phyloP scores from a whole-genome alignment of 306 rosid species.

The Argentina anserina region DNA sequence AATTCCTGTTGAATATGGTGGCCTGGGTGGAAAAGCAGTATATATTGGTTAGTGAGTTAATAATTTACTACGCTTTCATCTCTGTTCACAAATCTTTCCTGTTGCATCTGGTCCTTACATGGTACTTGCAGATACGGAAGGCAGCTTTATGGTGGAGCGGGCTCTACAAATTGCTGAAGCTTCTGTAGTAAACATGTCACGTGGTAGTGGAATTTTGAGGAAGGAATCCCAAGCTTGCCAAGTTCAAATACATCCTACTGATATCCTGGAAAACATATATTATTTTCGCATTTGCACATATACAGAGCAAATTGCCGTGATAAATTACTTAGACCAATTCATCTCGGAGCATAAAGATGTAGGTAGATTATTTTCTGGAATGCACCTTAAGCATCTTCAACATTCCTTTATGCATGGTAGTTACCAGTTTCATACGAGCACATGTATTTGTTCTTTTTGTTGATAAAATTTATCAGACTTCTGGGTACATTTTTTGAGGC shows the following conservation, averaged over 20 bases:
- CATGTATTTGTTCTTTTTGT: not conserved
- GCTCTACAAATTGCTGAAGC: constrained; percentile 89
- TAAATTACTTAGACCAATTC: constrained; percentile 79
- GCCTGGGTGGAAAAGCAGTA: constrained; percentile 84
- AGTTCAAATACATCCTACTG: constrained; percentile 53
- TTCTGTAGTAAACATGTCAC: constrained; percentile 64
- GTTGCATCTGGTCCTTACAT: constrained; percentile 21
- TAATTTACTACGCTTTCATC: not conserved
- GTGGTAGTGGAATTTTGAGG: constrained; percentile 42
- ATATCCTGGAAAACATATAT: constrained; percentile 67
- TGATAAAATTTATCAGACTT: not conserved
- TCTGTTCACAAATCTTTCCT: constrained; percentile 10
- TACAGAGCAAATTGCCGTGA: constrained; percentile 83
- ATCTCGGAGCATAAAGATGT: constrained; percentile 79
- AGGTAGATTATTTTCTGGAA: constrained; percentile 32
- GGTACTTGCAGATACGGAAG: constrained; percentile 68
- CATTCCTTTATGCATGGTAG: not conserved
- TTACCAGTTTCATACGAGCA: not conserved
- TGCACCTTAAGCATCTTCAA: not conserved
- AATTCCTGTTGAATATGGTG: constrained; percentile 76
- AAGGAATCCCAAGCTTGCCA: constrained; percentile 43
- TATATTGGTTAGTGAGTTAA: constrained; percentile 60
- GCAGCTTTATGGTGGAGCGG: constrained; percentile 97
- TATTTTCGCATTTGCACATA: constrained; percentile 88
- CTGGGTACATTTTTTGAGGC: not conserved